Percentiles rank a stretch among this genome's conserved stretches.
Conservation (phyloP, 2,329 filamentous ascomycete species). For the Pseudogymnoascus sp. region DNA sequence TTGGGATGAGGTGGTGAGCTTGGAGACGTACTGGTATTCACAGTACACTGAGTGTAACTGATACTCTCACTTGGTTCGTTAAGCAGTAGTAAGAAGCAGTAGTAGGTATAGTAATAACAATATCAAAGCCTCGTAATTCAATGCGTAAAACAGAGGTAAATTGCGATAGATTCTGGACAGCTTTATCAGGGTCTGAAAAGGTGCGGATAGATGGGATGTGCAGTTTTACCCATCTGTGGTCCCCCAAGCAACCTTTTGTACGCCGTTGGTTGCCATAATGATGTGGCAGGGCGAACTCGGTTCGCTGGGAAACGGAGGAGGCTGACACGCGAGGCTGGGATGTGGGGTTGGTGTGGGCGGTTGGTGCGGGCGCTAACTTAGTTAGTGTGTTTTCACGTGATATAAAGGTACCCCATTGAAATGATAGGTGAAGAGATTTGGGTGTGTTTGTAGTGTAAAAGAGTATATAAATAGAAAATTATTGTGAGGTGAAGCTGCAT, state of each 20-base stretch:
- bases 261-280: neutral
- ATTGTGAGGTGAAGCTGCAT: neutral
- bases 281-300: slow-evolving; percentile 5
- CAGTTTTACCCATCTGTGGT: neutral
- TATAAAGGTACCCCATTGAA: neutral
- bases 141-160: neutral
- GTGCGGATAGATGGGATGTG: slow-evolving; percentile 6
- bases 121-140: neutral
- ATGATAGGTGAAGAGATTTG: neutral
- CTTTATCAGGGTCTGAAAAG: slow-evolving; percentile 6
- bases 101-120: neutral
- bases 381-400: neutral
- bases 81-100: neutral
- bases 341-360: neutral
- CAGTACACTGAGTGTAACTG: neutral
- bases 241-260: slow-evolving; percentile 8
- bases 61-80: slow-evolving; percentile 1
- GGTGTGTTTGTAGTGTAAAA: neutral
- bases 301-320: slow-evolving; percentile 6
- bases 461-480: neutral
- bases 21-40: slow-evolving; percentile 1
- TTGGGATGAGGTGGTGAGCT: neutral
- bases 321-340: slow-evolving; percentile 7
- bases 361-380: neutral
- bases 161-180: neutral